Percentiles rank a stretch among this genome's conserved stretches.
Conservation (phyloP, 1,139 yeast genomes). For the Arxiozyma slooffiae region DNA sequence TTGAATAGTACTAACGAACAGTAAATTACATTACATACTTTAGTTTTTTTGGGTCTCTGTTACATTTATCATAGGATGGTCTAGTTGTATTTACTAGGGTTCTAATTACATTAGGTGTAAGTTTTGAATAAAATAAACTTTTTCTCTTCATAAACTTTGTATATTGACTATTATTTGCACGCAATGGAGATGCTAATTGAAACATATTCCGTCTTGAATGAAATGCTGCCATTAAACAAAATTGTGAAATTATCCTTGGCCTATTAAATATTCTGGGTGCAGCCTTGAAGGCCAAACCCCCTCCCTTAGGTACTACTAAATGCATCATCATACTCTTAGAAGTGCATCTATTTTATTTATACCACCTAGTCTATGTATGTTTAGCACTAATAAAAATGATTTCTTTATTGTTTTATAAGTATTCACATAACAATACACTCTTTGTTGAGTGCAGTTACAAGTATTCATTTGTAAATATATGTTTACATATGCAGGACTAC, state of each 20-base stretch:
- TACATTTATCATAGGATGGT: conserved; percentile 14
- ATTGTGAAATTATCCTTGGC: background rate
- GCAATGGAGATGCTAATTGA: background rate
- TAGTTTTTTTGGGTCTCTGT: conserved; percentile 6
- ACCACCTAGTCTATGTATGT: background rate
- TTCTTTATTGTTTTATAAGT: too few relatives aligned
- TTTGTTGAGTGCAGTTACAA: too few relatives aligned
- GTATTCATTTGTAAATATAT: too few relatives aligned
- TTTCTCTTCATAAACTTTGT: background rate
- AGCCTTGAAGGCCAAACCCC: background rate
- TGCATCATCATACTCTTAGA: background rate
- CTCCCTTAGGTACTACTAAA: background rate
- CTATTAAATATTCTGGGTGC: background rate
- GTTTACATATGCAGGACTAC: too few relatives aligned
- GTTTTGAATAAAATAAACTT: background rate
- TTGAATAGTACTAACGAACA: background rate
- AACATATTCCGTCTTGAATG: background rate
- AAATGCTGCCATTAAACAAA: background rate
- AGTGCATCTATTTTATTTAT: too few relatives aligned
- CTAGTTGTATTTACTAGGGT: conserved; percentile 10
- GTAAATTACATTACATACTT: conserved; percentile 7
- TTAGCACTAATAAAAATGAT: background rate
- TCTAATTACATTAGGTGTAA: background rate
- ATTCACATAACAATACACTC: too few relatives aligned
- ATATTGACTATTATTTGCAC: background rate